These are phyloP conservation scores for Fusarium miscanthi DNA, from an alignment of 2,329 filamentous ascomycete genomes.

Conservation along the genomic window DNA sequence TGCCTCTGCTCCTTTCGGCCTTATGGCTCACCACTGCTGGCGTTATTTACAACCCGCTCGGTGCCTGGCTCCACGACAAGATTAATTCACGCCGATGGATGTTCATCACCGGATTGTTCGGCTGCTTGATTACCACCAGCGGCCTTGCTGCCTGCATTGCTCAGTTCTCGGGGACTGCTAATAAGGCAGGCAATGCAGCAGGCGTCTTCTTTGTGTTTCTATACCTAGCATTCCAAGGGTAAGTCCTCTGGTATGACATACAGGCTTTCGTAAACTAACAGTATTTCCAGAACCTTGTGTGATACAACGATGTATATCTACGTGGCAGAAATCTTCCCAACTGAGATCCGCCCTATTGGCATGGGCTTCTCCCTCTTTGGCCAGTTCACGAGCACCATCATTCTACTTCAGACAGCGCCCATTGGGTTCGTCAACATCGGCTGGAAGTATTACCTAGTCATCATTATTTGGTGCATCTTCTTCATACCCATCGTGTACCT, in stretches of 20 bases:
- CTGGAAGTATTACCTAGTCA: constrained; percentile 63
- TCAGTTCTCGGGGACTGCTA: constrained; percentile 49
- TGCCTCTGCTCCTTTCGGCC: constrained; percentile 54
- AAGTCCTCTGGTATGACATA: not conserved
- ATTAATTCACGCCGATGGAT: constrained; percentile 59
- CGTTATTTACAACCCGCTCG: constrained; percentile 60
- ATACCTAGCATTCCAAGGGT: constrained; percentile 60
- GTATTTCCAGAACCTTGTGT: constrained; percentile 46
- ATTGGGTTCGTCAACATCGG: constrained; percentile 54
- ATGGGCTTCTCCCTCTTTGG: constrained; percentile 63
- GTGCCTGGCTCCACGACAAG: constrained; percentile 59
- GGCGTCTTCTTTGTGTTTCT: constrained; percentile 58
- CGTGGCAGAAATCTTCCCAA: constrained; percentile 54
- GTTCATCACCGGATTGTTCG: constrained; percentile 53
- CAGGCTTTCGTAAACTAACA: fast-evolving
- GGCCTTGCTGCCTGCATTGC: constrained; percentile 51
- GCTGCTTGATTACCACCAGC: constrained; percentile 52
- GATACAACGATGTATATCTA: constrained; percentile 55
- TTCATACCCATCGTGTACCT: constrained; percentile 48
- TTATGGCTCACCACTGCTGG: constrained; percentile 58
- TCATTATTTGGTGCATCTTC: constrained; percentile 54
- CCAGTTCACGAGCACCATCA: constrained; percentile 58
- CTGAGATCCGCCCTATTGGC: constrained; percentile 61
- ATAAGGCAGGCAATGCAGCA: constrained; percentile 52
- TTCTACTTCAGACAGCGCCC: constrained; percentile 56